Conservation (phyloP, 129 eudicot genomes). For the Solidago caesia region DNA sequence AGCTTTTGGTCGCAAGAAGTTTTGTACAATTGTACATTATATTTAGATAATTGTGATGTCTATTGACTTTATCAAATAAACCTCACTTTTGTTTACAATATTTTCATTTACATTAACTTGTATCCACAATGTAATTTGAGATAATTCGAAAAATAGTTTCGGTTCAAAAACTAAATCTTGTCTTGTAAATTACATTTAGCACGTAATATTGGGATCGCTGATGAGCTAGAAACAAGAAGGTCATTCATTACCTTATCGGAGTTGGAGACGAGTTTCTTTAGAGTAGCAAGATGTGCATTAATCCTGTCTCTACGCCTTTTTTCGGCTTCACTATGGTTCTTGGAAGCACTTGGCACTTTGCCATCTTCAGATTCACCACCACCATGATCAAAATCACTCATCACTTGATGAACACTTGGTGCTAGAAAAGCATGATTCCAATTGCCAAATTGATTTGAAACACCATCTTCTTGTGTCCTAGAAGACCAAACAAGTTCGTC, state of each 20-base stretch:
- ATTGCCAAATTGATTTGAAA: conserved; percentile 11
- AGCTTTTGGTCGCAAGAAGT: neutral
- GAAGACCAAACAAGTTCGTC: conserved; percentile 30
- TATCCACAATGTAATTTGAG: no score
- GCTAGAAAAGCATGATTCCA: conserved; percentile 7
- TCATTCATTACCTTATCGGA: conserved; percentile 62
- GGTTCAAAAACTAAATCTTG: neutral
- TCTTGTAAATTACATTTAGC: no score
- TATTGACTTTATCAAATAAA: neutral
- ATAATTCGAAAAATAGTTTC: neutral
- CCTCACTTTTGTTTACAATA: no score
- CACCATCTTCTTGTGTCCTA: conserved; percentile 29
- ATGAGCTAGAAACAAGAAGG: neutral
- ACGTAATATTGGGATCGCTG: neutral
- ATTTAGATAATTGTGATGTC: neutral
- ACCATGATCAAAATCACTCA: conserved; percentile 14
- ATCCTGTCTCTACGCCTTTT: conserved; percentile 90
- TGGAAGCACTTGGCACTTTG: conserved; percentile 51
- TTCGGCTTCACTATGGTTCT: conserved; percentile 93
- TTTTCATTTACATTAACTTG: neutral
- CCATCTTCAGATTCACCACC: conserved; percentile 33
- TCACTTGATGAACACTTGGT: conserved; percentile 25
- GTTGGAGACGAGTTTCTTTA: conserved; percentile 65
- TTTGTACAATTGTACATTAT: no score
- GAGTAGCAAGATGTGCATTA: conserved; percentile 77